Evolutionary conservation across 2,329 filamentous ascomycete genomes (phyloP).

Genomic region (Ambrosiella beaveri): DNA sequence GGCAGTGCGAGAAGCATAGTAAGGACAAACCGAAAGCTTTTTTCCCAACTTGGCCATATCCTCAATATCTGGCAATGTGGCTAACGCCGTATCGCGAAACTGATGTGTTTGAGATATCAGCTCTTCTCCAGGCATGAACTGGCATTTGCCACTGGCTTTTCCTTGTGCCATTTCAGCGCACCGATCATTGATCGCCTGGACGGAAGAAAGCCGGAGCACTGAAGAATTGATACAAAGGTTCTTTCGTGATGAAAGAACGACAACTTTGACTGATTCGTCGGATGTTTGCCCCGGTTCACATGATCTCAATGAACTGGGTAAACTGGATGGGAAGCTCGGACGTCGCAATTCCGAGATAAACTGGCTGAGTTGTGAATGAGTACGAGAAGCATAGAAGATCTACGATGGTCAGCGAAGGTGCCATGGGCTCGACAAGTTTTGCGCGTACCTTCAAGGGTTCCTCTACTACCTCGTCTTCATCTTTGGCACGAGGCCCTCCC

Average conservation of each 20-base stretch:
- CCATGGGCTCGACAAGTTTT: slow-evolving; percentile 11
- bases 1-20: slow-evolving; percentile 80
- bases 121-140: slow-evolving; percentile 63
- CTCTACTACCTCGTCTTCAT: slow-evolving; percentile 30
- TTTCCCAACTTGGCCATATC: slow-evolving; percentile 67
- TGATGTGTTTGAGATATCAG: slow-evolving; percentile 53
- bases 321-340: slow-evolving; percentile 57
- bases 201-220: slow-evolving; percentile 51
- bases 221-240: slow-evolving; percentile 78
- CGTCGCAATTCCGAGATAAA: slow-evolving; percentile 70
- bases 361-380: slow-evolving; percentile 79
- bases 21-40: slow-evolving; percentile 70
- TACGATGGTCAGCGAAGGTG: slow-evolving; percentile 21
- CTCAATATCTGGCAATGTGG: slow-evolving; percentile 82
- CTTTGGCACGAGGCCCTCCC: slow-evolving; percentile 20
- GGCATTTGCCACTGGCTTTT: slow-evolving; percentile 45
- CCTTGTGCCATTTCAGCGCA: slow-evolving; percentile 77
- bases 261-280: slow-evolving; percentile 46
- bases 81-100: slow-evolving; percentile 72
- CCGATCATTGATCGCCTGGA: slow-evolving; percentile 79
- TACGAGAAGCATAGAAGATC: slow-evolving; percentile 84
- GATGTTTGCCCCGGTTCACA: slow-evolving; percentile 4
- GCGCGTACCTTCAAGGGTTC: slow-evolving; percentile 48
- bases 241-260: slow-evolving; percentile 73
- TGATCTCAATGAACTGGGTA: slow-evolving; percentile 29